phyloP scores from a whole-genome alignment of 441 rosid genomes.

The Gossypium trilobum region DNA sequence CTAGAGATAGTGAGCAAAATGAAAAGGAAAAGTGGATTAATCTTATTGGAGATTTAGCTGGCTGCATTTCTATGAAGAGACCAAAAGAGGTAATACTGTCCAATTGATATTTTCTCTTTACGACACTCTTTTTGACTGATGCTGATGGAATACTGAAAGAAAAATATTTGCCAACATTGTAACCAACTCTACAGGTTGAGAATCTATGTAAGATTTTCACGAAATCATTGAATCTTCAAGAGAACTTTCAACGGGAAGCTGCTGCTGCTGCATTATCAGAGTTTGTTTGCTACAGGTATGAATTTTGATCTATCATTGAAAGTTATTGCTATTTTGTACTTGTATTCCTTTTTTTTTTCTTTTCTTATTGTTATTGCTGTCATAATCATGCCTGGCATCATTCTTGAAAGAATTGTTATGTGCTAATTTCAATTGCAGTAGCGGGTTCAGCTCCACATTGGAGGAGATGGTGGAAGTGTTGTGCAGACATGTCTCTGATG shows the following conservation, averaged over 20 bases:
- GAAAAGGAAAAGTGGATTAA: conserved; percentile 91
- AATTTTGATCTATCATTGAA: neutral
- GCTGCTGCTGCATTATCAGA: conserved; percentile 97
- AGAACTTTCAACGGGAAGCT: conserved; percentile 84
- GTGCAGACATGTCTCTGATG: conserved; percentile 93
- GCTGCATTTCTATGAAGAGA: conserved; percentile 90
- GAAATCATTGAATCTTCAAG: conserved; percentile 62
- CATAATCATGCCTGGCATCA: neutral
- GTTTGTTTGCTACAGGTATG: conserved; percentile 83
- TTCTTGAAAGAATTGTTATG: conserved; percentile 13
- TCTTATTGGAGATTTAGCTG: conserved; percentile 81
- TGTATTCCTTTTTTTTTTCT: conserved; percentile 1
- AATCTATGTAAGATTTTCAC: conserved; percentile 69
- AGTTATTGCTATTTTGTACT: conserved; percentile 4
- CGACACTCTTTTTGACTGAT: neutral
- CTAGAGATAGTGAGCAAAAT: conserved; percentile 78
- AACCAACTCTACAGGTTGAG: conserved; percentile 50
- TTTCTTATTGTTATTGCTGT: neutral
- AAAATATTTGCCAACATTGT: neutral
- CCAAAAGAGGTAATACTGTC: conserved; percentile 71
- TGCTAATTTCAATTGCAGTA: conserved; percentile 41
- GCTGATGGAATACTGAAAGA: conserved; percentile 2
- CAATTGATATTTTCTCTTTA: conserved; percentile 11
- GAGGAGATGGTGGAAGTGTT: conserved; percentile 94
- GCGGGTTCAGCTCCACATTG: conserved; percentile 62